Evolutionary conservation across 2,329 filamentous ascomycete genomes (phyloP), one percentile per base, ranked within the genome.

Genomic region (Epichloe sylvatica): DNA sequence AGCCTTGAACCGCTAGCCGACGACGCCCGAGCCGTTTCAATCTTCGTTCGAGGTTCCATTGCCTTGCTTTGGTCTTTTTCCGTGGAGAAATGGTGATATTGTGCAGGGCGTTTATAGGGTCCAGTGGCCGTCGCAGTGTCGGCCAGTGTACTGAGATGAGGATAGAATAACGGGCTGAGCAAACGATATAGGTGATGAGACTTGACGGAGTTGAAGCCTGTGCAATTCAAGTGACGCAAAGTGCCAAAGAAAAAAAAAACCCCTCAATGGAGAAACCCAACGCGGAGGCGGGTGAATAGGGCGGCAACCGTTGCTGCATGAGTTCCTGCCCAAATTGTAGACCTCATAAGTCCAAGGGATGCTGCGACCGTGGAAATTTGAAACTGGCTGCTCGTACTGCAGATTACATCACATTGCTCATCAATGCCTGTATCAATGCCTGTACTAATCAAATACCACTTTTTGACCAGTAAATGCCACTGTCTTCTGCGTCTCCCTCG

Each of bases 381-480:
- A 37, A 13, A 8, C 5, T 42, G 46, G n/a, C 39, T 19, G 1
- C 37, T 17, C 6, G 5, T 40, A 25, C 30, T 36, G 17, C 25
- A 17, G 34, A 36, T 45, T 35, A 4, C n/a, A 19, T 17, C 15
- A 5, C 13, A 41, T 19, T 30, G 13, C 12, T 40, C 30, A 33
- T 30, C 3, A 17, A 41, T 39, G 15, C 13, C 17, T 19, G 34
- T 44, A 33, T 30, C 3, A 17, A 41, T 39, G 15, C 13, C 17
- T 19, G 34, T 44, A 11, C 47, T 58, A 60, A 44, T 58, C 57
- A 47, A 60, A 60, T 17, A 56, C 55, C 46, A 60, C 53, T 41
- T 60, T 60, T 36, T 54, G 48, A 5, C 58, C 58, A 5, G 56
- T 13, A 37, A 60, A 60, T 3, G 50, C 52, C 33, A 49, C 51